Base-by-base conservation (phyloP, 1,284 basidiomycete genomes). In the Inonotus obliquus region DNA sequence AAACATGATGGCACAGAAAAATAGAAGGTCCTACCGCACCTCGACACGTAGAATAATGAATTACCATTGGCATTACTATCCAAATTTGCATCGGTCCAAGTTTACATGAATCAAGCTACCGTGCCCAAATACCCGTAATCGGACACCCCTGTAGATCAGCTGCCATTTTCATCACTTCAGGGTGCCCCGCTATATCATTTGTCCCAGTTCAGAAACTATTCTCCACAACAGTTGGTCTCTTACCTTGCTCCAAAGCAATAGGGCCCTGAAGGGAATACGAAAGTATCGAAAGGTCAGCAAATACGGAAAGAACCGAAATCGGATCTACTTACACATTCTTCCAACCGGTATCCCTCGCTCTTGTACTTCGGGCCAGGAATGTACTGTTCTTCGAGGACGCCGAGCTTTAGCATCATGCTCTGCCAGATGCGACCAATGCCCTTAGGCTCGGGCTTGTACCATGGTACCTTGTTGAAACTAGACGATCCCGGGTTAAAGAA, bases 371-470 rank as follows among this genome's bases (percentile, higher is more conserved):
- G 71, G 7, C 74, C 70, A 9, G 78, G 77, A 61, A 76, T 63
- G 49, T 23, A 51, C 17, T 32, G 32, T 29, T 75, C 71, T 19
- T 70, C 69, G 62, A 74, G 69, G 59, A 69, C 69, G 1, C 76
- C 75, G 25, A 75, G 35, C 39, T 63, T 59, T 3, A 78, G 73
- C 13, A 69, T 47, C 1, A 77, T 32, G 29, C 65, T 39, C 55
- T 67, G 64, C 54, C 47, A 17, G 7, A 67, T 23, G 14, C 47
- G 37, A 2, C 59, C 57, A 13, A 66, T 25, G 1, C 64, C 57
- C 4, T 70, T 73, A 1, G 62, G 71, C 57, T 74, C 69, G 0
- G 75, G 73, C 63, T 73, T 77, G 66, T 81, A 81, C 78, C 79
- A 80, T 11, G 79, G 79, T 48, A 67, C 68, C 6, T 73, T 68